A percentile compares a stretch with the other conserved stretches of the same genome.
Conservation (phyloP, 2,329 filamentous ascomycete species). For the Aspergillus japonicus region DNA sequence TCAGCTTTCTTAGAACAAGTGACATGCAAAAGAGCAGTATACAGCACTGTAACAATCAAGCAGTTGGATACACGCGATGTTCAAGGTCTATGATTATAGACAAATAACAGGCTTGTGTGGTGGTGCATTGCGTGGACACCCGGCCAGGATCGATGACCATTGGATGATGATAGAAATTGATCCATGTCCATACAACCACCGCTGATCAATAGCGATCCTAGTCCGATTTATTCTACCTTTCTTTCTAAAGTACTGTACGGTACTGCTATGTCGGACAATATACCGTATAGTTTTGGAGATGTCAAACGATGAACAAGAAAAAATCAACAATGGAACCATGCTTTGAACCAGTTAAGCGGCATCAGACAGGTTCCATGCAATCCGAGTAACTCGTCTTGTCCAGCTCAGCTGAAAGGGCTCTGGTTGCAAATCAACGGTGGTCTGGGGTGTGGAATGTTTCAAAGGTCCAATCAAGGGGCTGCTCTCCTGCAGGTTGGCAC, state of each 20-base stretch:
- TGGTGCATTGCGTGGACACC: not conserved
- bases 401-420: not conserved
- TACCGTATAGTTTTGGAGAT: not conserved
- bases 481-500: not conserved
- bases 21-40: not conserved
- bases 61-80: too few relatives aligned
- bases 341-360: not conserved
- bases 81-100: too few relatives aligned
- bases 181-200: not conserved
- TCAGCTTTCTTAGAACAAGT: not conserved
- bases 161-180: not conserved
- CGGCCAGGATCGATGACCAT: not conserved
- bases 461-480: not conserved
- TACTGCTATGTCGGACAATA: not conserved
- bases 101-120: not conserved
- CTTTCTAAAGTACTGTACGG: too few relatives aligned
- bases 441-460: not conserved
- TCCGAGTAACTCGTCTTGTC: not conserved
- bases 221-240: not conserved
- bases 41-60: not conserved
- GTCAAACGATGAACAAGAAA: not conserved
- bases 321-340: not conserved
- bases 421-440: not conserved
- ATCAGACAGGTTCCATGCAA: not conserved
- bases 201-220: not conserved